Percentiles rank a stretch among this genome's conserved stretches.
These are phyloP conservation scores for Chimonanthus praecox DNA, from an alignment of 164 flowering plant species.

Conservation along the genomic window DNA sequence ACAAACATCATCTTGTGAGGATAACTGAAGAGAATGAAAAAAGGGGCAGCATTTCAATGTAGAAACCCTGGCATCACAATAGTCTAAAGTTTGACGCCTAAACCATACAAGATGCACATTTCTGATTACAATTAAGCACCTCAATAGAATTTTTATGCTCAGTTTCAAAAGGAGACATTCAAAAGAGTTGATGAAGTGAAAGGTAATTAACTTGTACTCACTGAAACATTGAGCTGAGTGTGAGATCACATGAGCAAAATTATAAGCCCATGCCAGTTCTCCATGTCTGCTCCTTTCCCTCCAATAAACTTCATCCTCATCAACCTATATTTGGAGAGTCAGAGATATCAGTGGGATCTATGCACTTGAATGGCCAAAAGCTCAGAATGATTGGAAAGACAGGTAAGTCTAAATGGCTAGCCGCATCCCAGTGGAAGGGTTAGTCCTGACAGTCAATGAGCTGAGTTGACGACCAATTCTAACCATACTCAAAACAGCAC, in stretches of 20 bases:
- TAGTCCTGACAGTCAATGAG: not conserved
- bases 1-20: no score
- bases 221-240: slow-evolving; percentile 69
- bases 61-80: no score
- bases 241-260: slow-evolving; percentile 53
- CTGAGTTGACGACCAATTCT: not conserved
- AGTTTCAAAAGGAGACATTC: not conserved
- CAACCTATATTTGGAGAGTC: slow-evolving; percentile 42
- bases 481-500: not conserved
- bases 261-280: slow-evolving; percentile 54
- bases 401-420: not conserved
- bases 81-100: no score
- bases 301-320: slow-evolving; percentile 66
- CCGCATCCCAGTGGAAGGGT: not conserved
- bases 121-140: no score
- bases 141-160: no score
- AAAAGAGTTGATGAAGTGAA: not conserved
- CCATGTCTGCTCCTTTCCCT: slow-evolving; percentile 39
- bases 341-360: slow-evolving; percentile 4
- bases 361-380: no score
- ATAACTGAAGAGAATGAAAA: no score
- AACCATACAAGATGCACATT: no score
- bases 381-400: not conserved
- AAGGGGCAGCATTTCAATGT: no score
- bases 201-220: slow-evolving; percentile 35